Conservation (phyloP, 2,329 filamentous ascomycete genomes). For the Xylogone sp. region DNA sequence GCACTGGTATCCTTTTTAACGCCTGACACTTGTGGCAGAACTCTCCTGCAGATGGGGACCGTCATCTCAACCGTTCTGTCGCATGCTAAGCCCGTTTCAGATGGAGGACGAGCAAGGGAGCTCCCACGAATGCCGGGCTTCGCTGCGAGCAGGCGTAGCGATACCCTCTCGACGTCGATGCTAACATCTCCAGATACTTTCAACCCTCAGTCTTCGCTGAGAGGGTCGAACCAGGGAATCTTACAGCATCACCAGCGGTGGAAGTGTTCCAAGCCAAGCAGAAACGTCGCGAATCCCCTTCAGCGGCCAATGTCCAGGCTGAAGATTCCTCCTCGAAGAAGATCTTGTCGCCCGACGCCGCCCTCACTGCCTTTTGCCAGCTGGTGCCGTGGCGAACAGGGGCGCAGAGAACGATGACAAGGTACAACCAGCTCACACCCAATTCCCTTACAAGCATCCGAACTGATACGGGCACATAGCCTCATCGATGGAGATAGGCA, state of each 20-base stretch:
- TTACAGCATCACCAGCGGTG: background rate
- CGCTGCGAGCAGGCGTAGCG: background rate
- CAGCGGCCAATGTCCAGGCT: too few species aligned
- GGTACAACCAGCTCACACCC: conserved; percentile 9
- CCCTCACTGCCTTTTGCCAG: conserved; percentile 43
- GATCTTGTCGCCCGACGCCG: conserved; percentile 36
- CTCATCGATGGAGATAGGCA: conserved; percentile 42
- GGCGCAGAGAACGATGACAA: conserved; percentile 45
- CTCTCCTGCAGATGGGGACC: conserved; percentile 24
- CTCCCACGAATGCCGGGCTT: conserved; percentile 4
- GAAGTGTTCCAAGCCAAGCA: conserved; percentile 1
- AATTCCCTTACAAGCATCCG: too few species aligned
- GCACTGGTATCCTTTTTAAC: too few species aligned
- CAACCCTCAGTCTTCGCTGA: conserved; percentile 15
- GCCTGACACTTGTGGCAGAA: too few species aligned
- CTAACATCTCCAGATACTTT: conserved; percentile 22
- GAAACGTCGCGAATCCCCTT: too few species aligned
- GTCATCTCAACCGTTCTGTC: conserved; percentile 19
- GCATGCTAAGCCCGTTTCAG: conserved; percentile 24
- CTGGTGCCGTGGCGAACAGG: conserved; percentile 44
- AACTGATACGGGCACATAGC: conserved; percentile 14
- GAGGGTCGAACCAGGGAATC: too few species aligned
- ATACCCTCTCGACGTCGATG: too few species aligned
- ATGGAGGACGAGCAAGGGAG: conserved; percentile 26
- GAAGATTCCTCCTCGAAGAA: conserved; percentile 9